phyloP scores from a whole-genome alignment of 2,329 filamentous ascomycete species.

The Xylaria sp. region DNA sequence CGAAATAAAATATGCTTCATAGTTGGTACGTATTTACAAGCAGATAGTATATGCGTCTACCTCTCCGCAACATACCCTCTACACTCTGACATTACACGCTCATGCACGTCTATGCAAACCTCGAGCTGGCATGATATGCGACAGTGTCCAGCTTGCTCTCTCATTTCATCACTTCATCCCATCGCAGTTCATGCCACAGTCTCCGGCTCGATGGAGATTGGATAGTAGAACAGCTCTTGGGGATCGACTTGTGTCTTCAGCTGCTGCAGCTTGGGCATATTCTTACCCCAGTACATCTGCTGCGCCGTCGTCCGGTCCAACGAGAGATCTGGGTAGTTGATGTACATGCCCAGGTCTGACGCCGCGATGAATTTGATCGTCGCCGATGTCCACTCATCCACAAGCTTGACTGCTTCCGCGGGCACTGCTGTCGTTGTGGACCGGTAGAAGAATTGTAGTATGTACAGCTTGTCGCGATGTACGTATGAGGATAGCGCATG shows the following conservation, averaged over 20 bases:
- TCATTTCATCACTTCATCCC: background rate
- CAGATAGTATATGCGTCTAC: conserved; percentile 16
- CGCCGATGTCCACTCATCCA: conserved; percentile 47
- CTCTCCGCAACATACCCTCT: conserved; percentile 6
- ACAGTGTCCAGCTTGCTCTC: background rate
- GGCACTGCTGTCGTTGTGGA: conserved; percentile 48
- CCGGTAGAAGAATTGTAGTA: conserved; percentile 61
- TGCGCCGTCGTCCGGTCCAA: conserved; percentile 60
- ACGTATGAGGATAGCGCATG: conserved; percentile 53
- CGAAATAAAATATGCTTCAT: background rate
- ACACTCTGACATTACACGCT: conserved; percentile 19
- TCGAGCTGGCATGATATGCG: background rate
- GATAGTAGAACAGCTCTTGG: conserved; percentile 56
- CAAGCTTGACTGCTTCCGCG: conserved; percentile 41
- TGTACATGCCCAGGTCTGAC: conserved; percentile 54
- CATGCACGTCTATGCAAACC: conserved; percentile 21
- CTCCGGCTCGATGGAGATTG: conserved; percentile 48
- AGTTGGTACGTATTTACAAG: background rate
- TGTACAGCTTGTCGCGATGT: conserved; percentile 60
- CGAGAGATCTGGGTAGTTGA: conserved; percentile 65
- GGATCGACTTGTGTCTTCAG: conserved; percentile 57
- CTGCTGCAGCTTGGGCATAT: conserved; percentile 51
- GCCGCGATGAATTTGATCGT: conserved; percentile 40
- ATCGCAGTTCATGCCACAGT: conserved; percentile 21
- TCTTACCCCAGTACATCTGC: conserved; percentile 60